Conservation (phyloP, 441 rosid genomes). For the Bocquillonia castaneifolia region DNA sequence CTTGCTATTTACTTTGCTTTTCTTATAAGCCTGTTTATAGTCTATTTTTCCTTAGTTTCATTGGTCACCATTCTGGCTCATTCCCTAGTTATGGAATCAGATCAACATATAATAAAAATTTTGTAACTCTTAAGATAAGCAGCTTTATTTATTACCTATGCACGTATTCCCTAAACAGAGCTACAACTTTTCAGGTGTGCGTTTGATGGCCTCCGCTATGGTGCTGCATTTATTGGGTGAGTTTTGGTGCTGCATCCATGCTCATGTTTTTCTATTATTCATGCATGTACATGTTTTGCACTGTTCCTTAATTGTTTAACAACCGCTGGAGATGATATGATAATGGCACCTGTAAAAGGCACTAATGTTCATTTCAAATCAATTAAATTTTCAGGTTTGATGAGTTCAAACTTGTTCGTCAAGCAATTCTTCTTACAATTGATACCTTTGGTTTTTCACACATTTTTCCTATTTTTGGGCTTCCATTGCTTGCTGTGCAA, state of each 20-base stretch:
- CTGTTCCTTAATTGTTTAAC: not conserved
- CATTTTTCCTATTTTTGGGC: constrained; percentile 75
- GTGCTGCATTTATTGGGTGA: constrained; percentile 96
- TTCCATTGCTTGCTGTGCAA: constrained; percentile 52
- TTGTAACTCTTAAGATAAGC: not conserved
- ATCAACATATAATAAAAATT: not conserved
- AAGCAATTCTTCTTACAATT: constrained; percentile 79
- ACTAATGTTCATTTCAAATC: not conserved
- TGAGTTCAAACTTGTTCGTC: constrained; percentile 77
- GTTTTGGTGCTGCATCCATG: constrained; percentile 24
- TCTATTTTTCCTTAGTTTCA: not conserved
- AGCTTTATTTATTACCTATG: constrained; percentile 4
- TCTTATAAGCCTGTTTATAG: not conserved
- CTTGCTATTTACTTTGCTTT: constrained; percentile 6
- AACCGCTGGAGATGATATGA: constrained; percentile 2
- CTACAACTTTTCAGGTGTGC: constrained; percentile 62
- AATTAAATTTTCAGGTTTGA: constrained; percentile 62
- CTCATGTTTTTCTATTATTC: not conserved
- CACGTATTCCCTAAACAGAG: not conserved
- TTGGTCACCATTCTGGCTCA: not conserved
- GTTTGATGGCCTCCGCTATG: constrained; percentile 96
- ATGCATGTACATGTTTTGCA: constrained; percentile 3
- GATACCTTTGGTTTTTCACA: constrained; percentile 89
- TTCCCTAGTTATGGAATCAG: not conserved
- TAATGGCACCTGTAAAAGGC: not conserved